Percentiles rank a stretch among this genome's conserved stretches.
phyloP scores from a whole-genome alignment of 2,329 filamentous ascomycete genomes.

The Cyclaneusma minus region DNA sequence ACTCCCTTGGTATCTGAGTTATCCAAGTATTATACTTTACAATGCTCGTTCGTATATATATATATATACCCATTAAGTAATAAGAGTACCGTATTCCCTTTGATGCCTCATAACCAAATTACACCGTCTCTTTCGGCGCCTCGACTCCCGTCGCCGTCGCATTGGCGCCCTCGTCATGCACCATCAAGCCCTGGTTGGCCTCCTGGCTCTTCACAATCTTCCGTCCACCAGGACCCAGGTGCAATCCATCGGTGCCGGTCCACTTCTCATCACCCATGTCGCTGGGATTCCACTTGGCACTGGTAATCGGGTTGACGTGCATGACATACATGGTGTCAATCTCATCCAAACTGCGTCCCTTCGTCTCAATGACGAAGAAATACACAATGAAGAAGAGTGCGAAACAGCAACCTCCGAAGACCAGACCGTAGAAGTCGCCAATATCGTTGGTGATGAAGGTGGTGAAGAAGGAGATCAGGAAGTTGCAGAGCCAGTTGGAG shows the following conservation, averaged over 20 bases:
- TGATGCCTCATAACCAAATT: too few relatives aligned
- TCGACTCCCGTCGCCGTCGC: too few relatives aligned
- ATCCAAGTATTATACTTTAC: too few relatives aligned
- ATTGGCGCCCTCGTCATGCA: conserved; percentile 1
- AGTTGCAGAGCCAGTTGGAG: conserved; percentile 56
- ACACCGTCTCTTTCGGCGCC: too few relatives aligned
- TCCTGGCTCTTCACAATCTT: conserved; percentile 1
- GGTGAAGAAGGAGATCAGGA: conserved; percentile 61
- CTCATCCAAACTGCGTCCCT: conserved; percentile 61
- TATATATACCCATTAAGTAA: too few relatives aligned
- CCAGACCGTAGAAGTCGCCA: conserved; percentile 47
- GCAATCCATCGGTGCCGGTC: conserved; percentile 1
- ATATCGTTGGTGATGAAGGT: conserved; percentile 60
- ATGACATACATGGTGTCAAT: conserved; percentile 63
- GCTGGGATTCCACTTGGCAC: conserved; percentile 20
- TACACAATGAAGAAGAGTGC: conserved; percentile 51
- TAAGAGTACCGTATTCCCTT: too few relatives aligned
- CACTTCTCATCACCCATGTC: conserved; percentile 1
- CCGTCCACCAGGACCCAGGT: conserved; percentile 1
- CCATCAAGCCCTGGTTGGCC: conserved; percentile 1
- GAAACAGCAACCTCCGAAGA: conserved; percentile 58
- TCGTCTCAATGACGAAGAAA: conserved; percentile 63
- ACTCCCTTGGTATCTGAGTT: too few relatives aligned
- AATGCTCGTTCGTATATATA: too few relatives aligned
- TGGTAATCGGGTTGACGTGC: conserved; percentile 27